phyloP scores from a whole-genome alignment of 805 yeast species.

The Cyberlindnera lachancei region DNA sequence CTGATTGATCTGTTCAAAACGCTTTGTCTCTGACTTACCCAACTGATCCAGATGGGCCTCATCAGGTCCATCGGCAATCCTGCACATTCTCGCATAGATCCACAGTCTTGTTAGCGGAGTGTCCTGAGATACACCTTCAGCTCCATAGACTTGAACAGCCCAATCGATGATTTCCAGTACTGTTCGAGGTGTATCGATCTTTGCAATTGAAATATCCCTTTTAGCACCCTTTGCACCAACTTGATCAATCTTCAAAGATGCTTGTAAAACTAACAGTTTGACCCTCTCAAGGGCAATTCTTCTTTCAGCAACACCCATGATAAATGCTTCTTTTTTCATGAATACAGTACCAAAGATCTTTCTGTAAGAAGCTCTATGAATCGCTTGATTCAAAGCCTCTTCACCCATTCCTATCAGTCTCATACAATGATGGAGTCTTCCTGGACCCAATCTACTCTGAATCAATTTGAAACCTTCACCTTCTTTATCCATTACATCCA shows the following conservation, averaged over 20 bases:
- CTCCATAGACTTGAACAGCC: slow-evolving; percentile 59
- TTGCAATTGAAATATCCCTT: slow-evolving; percentile 53
- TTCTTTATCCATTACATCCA: slow-evolving; percentile 33
- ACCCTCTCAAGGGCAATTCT: slow-evolving; percentile 49
- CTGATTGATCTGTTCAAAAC: slow-evolving; percentile 29
- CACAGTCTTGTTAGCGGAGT: slow-evolving; percentile 48
- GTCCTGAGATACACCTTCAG: slow-evolving; percentile 58
- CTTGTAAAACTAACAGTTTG: slow-evolving; percentile 45
- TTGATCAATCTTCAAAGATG: slow-evolving; percentile 52
- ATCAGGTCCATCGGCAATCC: slow-evolving; percentile 68
- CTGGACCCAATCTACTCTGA: slow-evolving; percentile 61
- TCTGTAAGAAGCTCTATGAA: slow-evolving; percentile 45
- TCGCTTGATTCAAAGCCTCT: slow-evolving; percentile 40
- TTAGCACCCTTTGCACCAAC: slow-evolving; percentile 47
- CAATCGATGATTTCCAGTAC: slow-evolving; percentile 46
- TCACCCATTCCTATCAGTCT: slow-evolving; percentile 55
- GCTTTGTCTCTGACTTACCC: slow-evolving; percentile 39
- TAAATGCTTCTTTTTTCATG: slow-evolving; percentile 42
- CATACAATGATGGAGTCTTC: slow-evolving; percentile 69
- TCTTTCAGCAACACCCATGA: slow-evolving; percentile 41
- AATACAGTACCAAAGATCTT: slow-evolving; percentile 44
- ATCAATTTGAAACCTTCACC: slow-evolving; percentile 59
- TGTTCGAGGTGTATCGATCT: slow-evolving; percentile 55
- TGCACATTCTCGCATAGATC: slow-evolving; percentile 44
- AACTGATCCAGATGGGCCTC: slow-evolving; percentile 56